Evolutionary conservation across 2,329 filamentous ascomycete species (phyloP).

Genomic region (Microdochium nivale): DNA sequence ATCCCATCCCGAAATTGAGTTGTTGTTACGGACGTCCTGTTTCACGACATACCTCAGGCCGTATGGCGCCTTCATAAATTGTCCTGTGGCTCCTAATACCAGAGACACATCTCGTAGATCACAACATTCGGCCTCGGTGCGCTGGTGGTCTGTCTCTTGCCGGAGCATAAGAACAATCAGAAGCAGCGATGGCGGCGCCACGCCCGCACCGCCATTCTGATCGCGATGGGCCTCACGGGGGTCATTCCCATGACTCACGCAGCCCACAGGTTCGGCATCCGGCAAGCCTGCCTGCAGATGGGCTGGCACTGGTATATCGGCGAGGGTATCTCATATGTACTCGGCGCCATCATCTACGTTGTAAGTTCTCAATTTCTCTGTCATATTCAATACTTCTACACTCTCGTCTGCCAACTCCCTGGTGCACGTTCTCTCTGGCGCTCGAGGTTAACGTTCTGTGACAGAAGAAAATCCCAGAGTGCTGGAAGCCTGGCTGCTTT

Average conservation of each 20-base stretch:
- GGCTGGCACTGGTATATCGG: not conserved
- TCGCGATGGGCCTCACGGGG: not conserved
- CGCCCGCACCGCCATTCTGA: not conserved
- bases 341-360: not conserved
- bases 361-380: not conserved
- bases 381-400: not conserved
- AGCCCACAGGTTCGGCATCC: not conserved
- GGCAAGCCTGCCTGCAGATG: not conserved
- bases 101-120: too few species aligned
- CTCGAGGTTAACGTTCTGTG: too few species aligned
- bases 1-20: too few species aligned
- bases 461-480: conserved; percentile 41
- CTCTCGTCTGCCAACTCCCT: not conserved
- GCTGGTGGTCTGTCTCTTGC: not conserved
- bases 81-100: too few species aligned
- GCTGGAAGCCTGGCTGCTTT: conserved; percentile 51
- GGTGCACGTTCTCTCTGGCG: not conserved
- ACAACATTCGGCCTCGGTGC: not conserved
- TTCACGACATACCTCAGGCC: not conserved
- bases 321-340: not conserved
- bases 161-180: not conserved
- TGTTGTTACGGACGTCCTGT: too few species aligned
- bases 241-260: not conserved
- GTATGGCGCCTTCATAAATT: too few species aligned
- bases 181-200: not conserved